These are phyloP conservation scores for Metschnikowia reukaufii DNA, from an alignment of 805 yeast genomes.

Conservation along the genomic window DNA sequence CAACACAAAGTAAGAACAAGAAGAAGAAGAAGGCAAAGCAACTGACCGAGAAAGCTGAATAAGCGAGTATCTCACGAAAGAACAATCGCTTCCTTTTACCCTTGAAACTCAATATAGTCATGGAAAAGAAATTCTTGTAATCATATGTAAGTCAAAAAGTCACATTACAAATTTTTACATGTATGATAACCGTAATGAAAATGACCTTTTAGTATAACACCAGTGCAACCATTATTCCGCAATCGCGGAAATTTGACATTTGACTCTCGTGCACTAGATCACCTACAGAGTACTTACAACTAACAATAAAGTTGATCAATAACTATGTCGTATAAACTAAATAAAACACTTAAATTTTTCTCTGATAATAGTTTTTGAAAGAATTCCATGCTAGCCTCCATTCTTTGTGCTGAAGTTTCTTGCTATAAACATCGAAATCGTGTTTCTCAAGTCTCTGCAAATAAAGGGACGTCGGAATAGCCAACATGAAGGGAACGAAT, in stretches of 20 bases:
- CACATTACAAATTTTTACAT: neutral
- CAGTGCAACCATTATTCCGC: too few relatives aligned
- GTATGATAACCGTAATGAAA: too few relatives aligned
- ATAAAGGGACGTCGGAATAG: constrained; percentile 64
- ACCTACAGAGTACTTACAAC: too few relatives aligned
- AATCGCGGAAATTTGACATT: too few relatives aligned
- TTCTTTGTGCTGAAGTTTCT: constrained; percentile 48
- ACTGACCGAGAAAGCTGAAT: neutral
- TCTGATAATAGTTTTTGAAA: constrained; percentile 46
- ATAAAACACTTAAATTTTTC: constrained; percentile 28
- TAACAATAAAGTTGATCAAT: too few relatives aligned
- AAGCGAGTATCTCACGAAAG: neutral
- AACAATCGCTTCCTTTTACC: neutral
- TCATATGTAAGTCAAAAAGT: neutral
- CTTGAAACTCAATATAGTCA: neutral
- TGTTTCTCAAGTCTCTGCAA: constrained; percentile 56
- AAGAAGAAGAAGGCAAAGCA: constrained; percentile 10
- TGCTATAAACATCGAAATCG: constrained; percentile 61
- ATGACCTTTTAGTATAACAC: neutral
- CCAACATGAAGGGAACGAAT: constrained; percentile 65
- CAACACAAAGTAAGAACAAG: constrained; percentile 14
- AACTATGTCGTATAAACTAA: neutral
- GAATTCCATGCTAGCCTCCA: constrained; percentile 68
- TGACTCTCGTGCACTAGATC: neutral
- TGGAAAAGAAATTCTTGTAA: neutral